Percentiles rank a stretch among this genome's conserved stretches.
Evolutionary conservation across 148 eudicot species (phyloP).

Genomic region (Fagopyrum esculentum): DNA sequence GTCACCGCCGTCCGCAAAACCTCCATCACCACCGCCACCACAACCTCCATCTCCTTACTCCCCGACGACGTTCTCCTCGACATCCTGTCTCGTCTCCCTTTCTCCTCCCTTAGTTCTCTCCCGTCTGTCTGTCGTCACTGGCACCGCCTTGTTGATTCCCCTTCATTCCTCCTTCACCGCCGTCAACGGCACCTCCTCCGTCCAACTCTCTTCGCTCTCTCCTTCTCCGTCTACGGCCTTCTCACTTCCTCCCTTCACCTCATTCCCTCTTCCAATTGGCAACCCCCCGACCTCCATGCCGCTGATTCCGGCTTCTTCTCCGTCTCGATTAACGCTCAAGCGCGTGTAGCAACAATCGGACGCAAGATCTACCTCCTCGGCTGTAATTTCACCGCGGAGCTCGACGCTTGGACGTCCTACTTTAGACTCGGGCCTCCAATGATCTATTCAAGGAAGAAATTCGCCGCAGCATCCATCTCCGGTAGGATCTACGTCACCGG

Average conservation of each 20-base stretch:
- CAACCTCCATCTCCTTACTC: constrained; percentile 43
- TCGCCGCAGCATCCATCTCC: constrained; percentile 46
- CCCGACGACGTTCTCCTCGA: constrained; percentile 68
- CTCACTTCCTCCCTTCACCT: constrained; percentile 24
- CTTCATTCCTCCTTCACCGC: constrained; percentile 46
- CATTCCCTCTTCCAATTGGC: constrained; percentile 29
- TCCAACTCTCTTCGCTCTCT: constrained; percentile 42
- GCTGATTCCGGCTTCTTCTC: constrained; percentile 13
- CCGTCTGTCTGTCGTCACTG: constrained; percentile 63
- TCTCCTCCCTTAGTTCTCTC: constrained; percentile 44
- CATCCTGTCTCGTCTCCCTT: constrained; percentile 48
- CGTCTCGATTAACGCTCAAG: constrained; percentile 30
- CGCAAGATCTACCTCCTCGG: constrained; percentile 41
- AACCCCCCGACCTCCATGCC: not conserved
- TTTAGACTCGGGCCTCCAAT: constrained; percentile 26
- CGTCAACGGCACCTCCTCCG: constrained; percentile 31
- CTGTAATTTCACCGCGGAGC: constrained; percentile 27
- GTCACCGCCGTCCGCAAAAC: constrained; percentile 11
- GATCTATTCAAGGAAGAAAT: constrained; percentile 48
- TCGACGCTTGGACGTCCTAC: constrained; percentile 65
- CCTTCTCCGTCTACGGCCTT: constrained; percentile 22
- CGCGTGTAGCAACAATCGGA: constrained; percentile 38
- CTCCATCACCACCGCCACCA: not conserved
- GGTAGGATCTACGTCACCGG: constrained; percentile 68
- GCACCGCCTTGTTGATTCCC: constrained; percentile 47